These are phyloP conservation scores for Aspergillus sclerotiicarbonarius DNA, from an alignment of 495 filamentous ascomycete genomes.

Conservation along the genomic window DNA sequence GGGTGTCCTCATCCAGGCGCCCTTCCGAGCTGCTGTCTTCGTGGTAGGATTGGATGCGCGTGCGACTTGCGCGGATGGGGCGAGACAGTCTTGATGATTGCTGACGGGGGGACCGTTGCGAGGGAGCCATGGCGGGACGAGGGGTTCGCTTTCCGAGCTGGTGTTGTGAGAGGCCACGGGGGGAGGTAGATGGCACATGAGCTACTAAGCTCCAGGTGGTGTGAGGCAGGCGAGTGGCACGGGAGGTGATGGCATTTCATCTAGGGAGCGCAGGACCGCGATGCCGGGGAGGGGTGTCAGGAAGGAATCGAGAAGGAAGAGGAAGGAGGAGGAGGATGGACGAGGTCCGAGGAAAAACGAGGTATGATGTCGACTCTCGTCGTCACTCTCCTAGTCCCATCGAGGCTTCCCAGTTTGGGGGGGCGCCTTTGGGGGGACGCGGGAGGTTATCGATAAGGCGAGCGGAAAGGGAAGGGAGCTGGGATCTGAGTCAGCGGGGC, in stretches of 20 bases:
- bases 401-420: background rate
- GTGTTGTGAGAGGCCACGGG: background rate
- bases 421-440: background rate
- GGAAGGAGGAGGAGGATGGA: background rate
- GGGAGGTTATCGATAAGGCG: constrained; percentile 24
- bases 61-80: constrained; percentile 41
- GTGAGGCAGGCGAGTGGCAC: background rate
- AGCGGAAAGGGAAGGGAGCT: constrained; percentile 2
- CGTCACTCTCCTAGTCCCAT: background rate
- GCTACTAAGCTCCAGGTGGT: background rate
- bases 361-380: constrained; percentile 8
- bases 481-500: background rate
- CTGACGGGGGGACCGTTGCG: constrained; percentile 19
- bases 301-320: constrained; percentile 25
- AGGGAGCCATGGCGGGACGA: constrained; percentile 25
- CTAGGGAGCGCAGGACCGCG: background rate
- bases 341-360: background rate
- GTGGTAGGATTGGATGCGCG: constrained; percentile 38
- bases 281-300: constrained; percentile 1
- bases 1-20: constrained; percentile 13
- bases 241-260: background rate
- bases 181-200: background rate
- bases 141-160: background rate
- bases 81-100: constrained; percentile 27
- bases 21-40: constrained; percentile 40